Evolutionary conservation across 225 moss, liverwort and hornwort genomes (phyloP), one percentile per base, ranked within the genome.

Genomic region (Physcomitrellopsis africana): DNA sequence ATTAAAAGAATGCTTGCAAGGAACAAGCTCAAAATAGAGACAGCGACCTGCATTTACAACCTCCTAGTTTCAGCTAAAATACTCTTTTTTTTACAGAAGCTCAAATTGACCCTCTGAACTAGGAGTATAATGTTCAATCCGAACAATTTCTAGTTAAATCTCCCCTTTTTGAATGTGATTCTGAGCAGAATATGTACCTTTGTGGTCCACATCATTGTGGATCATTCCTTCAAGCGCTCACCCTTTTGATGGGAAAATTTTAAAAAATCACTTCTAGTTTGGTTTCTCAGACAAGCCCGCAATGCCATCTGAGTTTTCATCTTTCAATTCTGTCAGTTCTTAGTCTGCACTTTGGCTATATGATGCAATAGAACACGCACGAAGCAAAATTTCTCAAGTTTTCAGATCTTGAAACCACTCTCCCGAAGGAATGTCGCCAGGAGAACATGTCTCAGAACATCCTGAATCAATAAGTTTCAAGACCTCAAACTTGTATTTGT

Each of bases 41-140:
- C 48, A 79, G 2, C 13, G 13, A 41, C 27, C 22, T 63, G 83
- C 37, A 41, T 5, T 59, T 47, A 24, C 26, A 59, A 16, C 43
- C 9, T 32, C 19, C 32, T 54, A 6, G 1, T 74, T 46, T 54
- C 61, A 82, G 43, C 10, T 67, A 49, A 60, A 75, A 54, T 60
- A 18, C 42, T 55, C 10, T 54, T 42, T 55, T 18, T 49, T 10
- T 24, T 24, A 24, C 24, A 24, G 24, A 24, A 49, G 55, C 65
- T 69, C 54, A 69, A 54, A 52, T 72, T 24, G 24, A 41, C 58
- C 41, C 13, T 42, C 44, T 72, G 14, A 43, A 56, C 29, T 76
- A 72, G 51, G 68, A 72, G 45, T 80, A 69, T 63, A 73, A 58
- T 46, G 80, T 65, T 73, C 48, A 73, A 60, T 41, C 32, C 63